These are phyloP conservation scores for Tricladium varicosporioides DNA, from an alignment of 2,329 filamentous ascomycete genomes.

Conservation along the genomic window DNA sequence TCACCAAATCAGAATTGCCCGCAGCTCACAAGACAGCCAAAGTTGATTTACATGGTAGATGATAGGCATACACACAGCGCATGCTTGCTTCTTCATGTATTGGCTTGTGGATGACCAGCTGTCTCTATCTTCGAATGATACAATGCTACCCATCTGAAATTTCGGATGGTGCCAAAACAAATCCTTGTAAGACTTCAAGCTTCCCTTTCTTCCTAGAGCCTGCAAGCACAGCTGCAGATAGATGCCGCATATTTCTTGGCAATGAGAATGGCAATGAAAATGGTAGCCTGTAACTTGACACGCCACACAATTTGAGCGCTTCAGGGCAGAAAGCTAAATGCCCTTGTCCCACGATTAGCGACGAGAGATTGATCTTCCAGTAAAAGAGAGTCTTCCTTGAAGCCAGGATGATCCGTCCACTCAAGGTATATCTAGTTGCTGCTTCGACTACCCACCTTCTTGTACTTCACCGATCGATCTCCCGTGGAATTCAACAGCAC, in stretches of 20 bases:
- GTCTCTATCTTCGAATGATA: no score
- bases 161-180: no score
- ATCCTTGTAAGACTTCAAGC: background rate
- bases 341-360: background rate
- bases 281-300: background rate
- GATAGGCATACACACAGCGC: no score
- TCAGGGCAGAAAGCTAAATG: background rate
- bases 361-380: background rate
- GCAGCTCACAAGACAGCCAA: no score
- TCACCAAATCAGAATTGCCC: no score
- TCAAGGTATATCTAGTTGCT: background rate
- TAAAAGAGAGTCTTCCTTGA: background rate
- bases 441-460: background rate
- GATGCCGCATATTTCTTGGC: background rate
- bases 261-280: background rate
- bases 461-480: background rate
- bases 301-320: background rate
- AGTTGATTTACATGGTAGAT: no score
- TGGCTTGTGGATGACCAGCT: no score
- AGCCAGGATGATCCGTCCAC: background rate
- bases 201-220: background rate
- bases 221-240: background rate
- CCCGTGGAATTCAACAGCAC: background rate
- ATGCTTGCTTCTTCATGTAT: no score
- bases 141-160: no score